phyloP scores from a whole-genome alignment of 2,329 filamentous ascomycete genomes.

The Leptographium wingfieldii region DNA sequence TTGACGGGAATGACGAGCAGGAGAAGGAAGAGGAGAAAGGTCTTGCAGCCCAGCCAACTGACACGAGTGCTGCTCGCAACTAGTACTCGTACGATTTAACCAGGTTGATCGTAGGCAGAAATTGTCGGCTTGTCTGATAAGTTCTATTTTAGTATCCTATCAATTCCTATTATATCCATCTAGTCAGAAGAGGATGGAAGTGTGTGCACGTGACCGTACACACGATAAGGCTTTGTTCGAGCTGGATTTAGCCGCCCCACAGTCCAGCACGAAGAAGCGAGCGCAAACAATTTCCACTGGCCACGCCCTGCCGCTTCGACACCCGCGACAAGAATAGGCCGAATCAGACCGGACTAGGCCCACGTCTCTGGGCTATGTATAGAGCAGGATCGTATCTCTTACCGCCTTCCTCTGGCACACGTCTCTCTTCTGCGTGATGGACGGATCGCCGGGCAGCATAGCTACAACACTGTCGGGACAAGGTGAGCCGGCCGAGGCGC shows the following conservation, averaged over 20 bases:
- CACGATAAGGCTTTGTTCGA: too few species aligned
- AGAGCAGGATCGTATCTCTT: background rate
- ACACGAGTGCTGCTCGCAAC: too few species aligned
- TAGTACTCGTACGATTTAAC: too few species aligned
- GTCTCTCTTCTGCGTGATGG: background rate
- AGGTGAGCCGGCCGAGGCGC: background rate
- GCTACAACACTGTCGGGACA: background rate
- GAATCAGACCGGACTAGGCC: background rate
- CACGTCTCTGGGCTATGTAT: background rate
- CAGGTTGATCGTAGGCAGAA: too few species aligned
- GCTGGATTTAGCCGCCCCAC: too few species aligned
- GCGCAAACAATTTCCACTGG: background rate
- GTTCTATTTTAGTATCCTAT: too few species aligned
- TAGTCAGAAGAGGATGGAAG: too few species aligned
- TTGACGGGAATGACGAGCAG: background rate
- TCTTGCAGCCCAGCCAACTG: too few species aligned
- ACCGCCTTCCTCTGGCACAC: background rate
- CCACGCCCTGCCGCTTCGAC: background rate
- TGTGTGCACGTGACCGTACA: too few species aligned
- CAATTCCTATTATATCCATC: too few species aligned
- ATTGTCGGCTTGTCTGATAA: too few species aligned
- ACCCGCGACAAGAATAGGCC: background rate
- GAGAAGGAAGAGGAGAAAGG: background rate
- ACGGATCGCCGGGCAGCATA: background rate
- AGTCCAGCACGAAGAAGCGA: too few species aligned